These are phyloP conservation scores for Agarophyton chilense DNA, from an alignment of 23 red algal genomes.

Conservation along the genomic window DNA sequence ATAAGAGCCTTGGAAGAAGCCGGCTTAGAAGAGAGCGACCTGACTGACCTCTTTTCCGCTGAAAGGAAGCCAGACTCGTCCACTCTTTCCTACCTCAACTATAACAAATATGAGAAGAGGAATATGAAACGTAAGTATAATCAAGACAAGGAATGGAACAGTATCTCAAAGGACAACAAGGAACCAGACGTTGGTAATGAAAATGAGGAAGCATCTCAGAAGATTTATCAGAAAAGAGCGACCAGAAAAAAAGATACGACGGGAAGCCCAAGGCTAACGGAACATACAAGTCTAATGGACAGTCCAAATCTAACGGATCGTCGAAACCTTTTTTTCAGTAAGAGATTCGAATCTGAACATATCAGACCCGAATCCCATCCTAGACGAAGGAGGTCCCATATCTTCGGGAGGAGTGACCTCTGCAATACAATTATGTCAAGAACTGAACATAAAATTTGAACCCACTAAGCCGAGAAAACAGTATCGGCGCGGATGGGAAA, in stretches of 20 bases:
- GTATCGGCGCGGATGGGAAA: not conserved
- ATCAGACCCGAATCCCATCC: constrained; percentile 9
- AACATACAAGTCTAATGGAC: not conserved
- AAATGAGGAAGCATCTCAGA: too few relatives aligned
- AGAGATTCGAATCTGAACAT: not conserved
- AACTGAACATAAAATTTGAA: not conserved
- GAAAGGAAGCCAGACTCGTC: not conserved
- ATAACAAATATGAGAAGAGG: too few relatives aligned
- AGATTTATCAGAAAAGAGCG: too few relatives aligned
- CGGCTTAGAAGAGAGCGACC: not conserved
- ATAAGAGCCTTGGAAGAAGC: not conserved
- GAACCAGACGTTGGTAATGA: too few relatives aligned
- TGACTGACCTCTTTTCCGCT: not conserved
- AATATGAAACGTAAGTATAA: too few relatives aligned
- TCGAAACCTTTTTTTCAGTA: not conserved
- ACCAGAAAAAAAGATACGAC: too few relatives aligned
- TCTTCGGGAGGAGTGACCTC: not conserved
- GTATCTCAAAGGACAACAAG: too few relatives aligned
- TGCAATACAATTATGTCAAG: not conserved
- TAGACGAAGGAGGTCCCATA: not conserved
- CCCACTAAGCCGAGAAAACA: not conserved
- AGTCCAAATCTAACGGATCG: too few relatives aligned
- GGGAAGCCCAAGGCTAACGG: not conserved
- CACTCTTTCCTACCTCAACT: not conserved
- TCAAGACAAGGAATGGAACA: too few relatives aligned